Conservation (phyloP, 495 filamentous ascomycete genomes). For the Lepidopterella palustris region DNA sequence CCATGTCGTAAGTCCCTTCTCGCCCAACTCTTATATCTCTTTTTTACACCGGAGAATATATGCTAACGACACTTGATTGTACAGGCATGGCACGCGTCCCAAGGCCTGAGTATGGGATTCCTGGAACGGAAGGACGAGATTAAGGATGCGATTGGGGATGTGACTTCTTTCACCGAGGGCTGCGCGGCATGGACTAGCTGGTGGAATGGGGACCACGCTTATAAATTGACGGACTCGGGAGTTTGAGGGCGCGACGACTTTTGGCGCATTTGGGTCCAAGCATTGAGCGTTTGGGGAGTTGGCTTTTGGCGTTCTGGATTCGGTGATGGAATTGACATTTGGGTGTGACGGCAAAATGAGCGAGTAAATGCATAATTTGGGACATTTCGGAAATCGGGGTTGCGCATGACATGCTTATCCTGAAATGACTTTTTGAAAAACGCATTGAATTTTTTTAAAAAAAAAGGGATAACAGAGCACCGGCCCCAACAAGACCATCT, state of each 20-base stretch:
- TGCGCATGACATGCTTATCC: too few relatives aligned
- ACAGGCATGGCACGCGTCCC: conserved; percentile 29
- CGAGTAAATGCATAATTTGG: too few relatives aligned
- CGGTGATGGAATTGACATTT: too few relatives aligned
- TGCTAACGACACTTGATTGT: neutral
- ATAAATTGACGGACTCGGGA: conserved; percentile 24
- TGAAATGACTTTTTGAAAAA: too few relatives aligned
- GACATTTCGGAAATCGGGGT: too few relatives aligned
- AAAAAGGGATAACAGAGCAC: too few relatives aligned
- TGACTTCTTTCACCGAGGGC: conserved; percentile 13
- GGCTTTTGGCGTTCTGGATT: neutral
- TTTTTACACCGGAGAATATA: neutral
- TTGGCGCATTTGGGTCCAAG: too few relatives aligned
- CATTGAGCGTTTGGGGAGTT: too few relatives aligned
- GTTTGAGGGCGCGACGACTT: conserved; percentile 2
- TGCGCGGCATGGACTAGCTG: conserved; percentile 27
- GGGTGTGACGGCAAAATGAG: too few relatives aligned
- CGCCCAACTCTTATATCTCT: neutral
- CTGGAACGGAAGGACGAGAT: conserved; percentile 26
- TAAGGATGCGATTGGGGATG: conserved; percentile 11
- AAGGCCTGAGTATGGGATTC: conserved; percentile 34
- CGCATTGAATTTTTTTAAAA: too few relatives aligned
- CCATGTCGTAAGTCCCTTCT: conserved; percentile 24
- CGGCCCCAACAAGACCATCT: too few relatives aligned
- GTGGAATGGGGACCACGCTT: conserved; percentile 23